These are phyloP conservation scores for Lactarius sanguifluus DNA, from an alignment of 768 basidiomycete genomes.

Conservation along the genomic window DNA sequence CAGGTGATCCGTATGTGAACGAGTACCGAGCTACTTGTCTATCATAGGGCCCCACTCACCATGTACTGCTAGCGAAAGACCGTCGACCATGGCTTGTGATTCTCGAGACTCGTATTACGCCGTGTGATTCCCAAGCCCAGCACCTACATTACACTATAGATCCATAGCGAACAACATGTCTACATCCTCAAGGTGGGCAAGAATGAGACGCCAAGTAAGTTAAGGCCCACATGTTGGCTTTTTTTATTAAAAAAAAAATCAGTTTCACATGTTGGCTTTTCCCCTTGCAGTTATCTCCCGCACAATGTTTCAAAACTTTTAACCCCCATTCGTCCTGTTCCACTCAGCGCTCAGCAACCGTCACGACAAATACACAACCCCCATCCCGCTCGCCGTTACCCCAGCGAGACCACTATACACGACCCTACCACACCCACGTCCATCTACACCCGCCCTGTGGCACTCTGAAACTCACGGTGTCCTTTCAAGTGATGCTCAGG, in stretches of 20 bases:
- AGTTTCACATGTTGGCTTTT: not conserved
- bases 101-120: constrained; percentile 49
- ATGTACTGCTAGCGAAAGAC: constrained; percentile 56
- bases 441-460: constrained; percentile 37
- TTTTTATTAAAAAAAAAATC: too few relatives aligned
- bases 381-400: constrained; percentile 49
- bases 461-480: constrained; percentile 50
- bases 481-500: constrained; percentile 38
- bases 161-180: constrained; percentile 63
- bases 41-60: constrained; percentile 65
- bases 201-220: constrained; percentile 35
- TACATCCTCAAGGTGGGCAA: constrained; percentile 50
- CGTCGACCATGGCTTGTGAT: constrained; percentile 44
- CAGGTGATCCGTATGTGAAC: not conserved
- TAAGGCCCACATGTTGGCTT: too few relatives aligned
- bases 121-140: too few relatives aligned
- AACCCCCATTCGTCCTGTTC: constrained; percentile 46
- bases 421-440: constrained; percentile 40
- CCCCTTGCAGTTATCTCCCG: too few relatives aligned
- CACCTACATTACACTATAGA: constrained; percentile 37
- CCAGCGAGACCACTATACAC: constrained; percentile 21
- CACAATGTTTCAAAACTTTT: not conserved
- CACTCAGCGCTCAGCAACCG: constrained; percentile 79
- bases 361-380: constrained; percentile 60
- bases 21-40: constrained; percentile 50